A percentile compares a stretch with the other conserved stretches of the same genome.
Conservation (phyloP, 768 basidiomycete species). For the Lepiota subincarnata region DNA sequence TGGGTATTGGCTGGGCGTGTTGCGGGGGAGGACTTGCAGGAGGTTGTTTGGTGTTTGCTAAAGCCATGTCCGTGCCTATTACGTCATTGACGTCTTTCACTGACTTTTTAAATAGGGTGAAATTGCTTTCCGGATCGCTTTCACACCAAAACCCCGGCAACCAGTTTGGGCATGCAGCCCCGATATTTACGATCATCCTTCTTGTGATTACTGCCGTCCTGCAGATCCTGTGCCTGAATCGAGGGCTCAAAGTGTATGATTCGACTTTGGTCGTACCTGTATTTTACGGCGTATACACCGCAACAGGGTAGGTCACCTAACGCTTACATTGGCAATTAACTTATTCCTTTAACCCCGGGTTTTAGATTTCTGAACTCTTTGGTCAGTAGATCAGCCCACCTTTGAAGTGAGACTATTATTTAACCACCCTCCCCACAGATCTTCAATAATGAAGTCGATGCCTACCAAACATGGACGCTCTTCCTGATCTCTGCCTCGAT, state of each 20-base stretch:
- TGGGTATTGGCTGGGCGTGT: conserved; percentile 94
- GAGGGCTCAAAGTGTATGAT: conserved; percentile 86
- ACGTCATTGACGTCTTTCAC: neutral
- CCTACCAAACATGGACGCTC: conserved; percentile 87
- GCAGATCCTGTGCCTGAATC: conserved; percentile 90
- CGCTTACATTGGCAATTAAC: neutral
- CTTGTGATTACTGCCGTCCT: conserved; percentile 73
- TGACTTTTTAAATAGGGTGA: conserved; percentile 47
- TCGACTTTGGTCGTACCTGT: conserved; percentile 90
- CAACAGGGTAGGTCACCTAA: conserved; percentile 53
- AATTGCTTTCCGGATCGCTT: conserved; percentile 70
- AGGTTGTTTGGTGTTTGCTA: conserved; percentile 79
- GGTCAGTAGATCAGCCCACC: neutral
- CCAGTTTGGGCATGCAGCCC: conserved; percentile 78
- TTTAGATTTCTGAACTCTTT: conserved; percentile 45
- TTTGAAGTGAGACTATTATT: neutral
- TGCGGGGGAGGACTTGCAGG: conserved; percentile 90
- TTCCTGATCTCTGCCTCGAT: conserved; percentile 88
- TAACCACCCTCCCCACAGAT: conserved; percentile 26
- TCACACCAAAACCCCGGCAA: conserved; percentile 82
- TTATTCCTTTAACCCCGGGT: conserved; percentile 9
- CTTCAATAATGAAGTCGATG: conserved; percentile 81
- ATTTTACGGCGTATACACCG: conserved; percentile 92
- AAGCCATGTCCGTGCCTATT: conserved; percentile 50
- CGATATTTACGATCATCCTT: conserved; percentile 71